Evolutionary conservation across 2,329 filamentous ascomycete species (phyloP).

Genomic region (Tolypocladium ophioglossoides): DNA sequence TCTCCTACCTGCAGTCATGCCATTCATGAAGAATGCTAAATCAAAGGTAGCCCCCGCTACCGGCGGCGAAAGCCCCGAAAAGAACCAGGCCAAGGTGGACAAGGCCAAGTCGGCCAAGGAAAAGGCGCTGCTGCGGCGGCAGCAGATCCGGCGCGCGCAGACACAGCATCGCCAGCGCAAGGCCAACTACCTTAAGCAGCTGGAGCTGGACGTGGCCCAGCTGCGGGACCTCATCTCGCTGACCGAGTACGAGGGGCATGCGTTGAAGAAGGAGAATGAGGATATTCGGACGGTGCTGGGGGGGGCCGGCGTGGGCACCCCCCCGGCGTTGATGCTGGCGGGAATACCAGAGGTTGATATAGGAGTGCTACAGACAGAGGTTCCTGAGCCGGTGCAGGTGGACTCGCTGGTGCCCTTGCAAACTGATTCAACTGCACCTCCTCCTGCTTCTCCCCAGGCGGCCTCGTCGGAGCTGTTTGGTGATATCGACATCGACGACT

Average conservation of each 20-base stretch:
- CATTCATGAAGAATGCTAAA: neutral
- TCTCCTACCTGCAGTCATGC: neutral
- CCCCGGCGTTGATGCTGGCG: neutral
- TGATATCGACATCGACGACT: slow-evolving; percentile 24
- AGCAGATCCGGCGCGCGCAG: slow-evolving; percentile 43
- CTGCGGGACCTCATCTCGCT: slow-evolving; percentile 36
- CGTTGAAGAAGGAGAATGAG: slow-evolving; percentile 32
- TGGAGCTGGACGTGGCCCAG: slow-evolving; percentile 38
- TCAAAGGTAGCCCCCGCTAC: neutral
- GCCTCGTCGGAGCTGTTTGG: slow-evolving; percentile 17
- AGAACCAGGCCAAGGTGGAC: slow-evolving; percentile 6
- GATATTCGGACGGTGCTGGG: slow-evolving; percentile 25
- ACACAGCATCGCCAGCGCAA: slow-evolving; percentile 46
- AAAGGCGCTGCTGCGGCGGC: slow-evolving; percentile 35
- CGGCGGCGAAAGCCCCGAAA: neutral
- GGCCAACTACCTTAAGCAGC: slow-evolving; percentile 42
- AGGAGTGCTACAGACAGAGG: neutral
- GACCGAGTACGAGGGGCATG: slow-evolving; percentile 26
- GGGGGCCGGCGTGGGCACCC: slow-evolving; percentile 8
- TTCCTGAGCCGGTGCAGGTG: neutral
- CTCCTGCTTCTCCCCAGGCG: neutral
- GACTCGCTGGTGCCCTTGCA: neutral
- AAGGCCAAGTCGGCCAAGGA: slow-evolving; percentile 18
- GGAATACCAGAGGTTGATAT: neutral
- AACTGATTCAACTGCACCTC: neutral